Evolutionary conservation across 768 basidiomycete species (phyloP).

Genomic region (Xerocomus spinulosus): DNA sequence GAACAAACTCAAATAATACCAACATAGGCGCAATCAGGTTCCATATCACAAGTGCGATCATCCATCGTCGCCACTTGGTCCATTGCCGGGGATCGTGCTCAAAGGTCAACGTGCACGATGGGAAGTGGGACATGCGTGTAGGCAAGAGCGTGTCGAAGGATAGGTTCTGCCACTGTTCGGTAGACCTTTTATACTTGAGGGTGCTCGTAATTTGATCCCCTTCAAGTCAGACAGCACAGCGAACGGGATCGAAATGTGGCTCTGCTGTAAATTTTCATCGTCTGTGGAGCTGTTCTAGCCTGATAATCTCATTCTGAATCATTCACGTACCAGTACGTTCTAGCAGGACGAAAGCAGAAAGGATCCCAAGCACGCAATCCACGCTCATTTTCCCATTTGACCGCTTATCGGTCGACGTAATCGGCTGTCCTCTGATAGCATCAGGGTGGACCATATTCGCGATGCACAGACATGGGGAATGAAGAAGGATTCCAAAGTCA

Average conservation of each 20-base stretch:
- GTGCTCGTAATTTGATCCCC: not conserved
- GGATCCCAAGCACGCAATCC: constrained; percentile 1
- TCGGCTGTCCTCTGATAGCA: not conserved
- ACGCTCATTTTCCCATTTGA: not conserved
- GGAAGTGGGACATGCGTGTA: constrained; percentile 16
- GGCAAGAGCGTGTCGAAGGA: constrained; percentile 6
- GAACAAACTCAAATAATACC: constrained; percentile 1
- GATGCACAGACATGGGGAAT: constrained; percentile 1
- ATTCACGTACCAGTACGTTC: constrained; percentile 1
- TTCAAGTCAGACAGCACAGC: not conserved
- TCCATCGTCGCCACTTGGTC: constrained; percentile 27
- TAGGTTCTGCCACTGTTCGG: not conserved
- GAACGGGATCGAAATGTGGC: not conserved
- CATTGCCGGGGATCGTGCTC: constrained; percentile 26
- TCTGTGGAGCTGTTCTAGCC: not conserved
- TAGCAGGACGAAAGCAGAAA: constrained; percentile 1
- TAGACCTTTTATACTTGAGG: constrained; percentile 7
- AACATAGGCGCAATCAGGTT: constrained; percentile 28
- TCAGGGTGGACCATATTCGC: not conserved
- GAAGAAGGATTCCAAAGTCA: no score
- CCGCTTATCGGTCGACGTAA: constrained; percentile 12
- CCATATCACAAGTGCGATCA: constrained; percentile 26
- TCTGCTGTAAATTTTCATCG: not conserved
- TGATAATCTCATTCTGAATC: not conserved
- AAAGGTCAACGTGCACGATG: constrained; percentile 13